A percentile compares a stretch with the other conserved stretches of the same genome.
Evolutionary conservation across 73 alveolate species (phyloP).

Genomic region (Paraurostyla sp.): DNA sequence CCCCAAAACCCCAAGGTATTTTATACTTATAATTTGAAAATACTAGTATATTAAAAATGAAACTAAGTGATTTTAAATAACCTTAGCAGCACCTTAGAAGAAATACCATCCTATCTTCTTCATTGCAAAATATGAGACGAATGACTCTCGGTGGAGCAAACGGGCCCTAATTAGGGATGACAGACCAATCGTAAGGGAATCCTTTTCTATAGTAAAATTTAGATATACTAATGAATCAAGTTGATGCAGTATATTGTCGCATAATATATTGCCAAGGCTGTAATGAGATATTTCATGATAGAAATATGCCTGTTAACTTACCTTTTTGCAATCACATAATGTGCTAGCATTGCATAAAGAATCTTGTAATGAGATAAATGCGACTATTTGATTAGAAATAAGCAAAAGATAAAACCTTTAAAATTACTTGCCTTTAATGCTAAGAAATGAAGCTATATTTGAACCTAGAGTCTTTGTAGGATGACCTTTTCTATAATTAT

Average conservation of each 20-base stretch:
- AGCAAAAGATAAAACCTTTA: neutral
- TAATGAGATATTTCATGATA: slow-evolving; percentile 40
- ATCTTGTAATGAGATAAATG: neutral
- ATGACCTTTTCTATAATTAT: neutral
- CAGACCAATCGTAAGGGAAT: too few species aligned
- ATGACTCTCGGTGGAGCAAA: too few species aligned
- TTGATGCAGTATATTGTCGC: slow-evolving; percentile 9
- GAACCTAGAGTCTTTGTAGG: neutral
- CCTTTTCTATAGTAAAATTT: too few species aligned
- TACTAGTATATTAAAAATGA: too few species aligned
- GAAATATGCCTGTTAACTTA: slow-evolving; percentile 33
- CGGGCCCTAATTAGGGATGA: too few species aligned
- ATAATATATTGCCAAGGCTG: slow-evolving; percentile 17
- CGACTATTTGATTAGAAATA: neutral
- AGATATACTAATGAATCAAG: slow-evolving; percentile 23
- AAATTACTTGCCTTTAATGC: slow-evolving; percentile 1
- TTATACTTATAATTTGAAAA: too few species aligned
- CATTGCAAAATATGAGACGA: too few species aligned
- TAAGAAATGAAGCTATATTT: neutral
- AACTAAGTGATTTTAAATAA: too few species aligned
- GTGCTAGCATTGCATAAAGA: slow-evolving; percentile 26
- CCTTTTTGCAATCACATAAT: slow-evolving; percentile 18
- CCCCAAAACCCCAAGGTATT: too few species aligned
- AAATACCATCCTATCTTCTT: too few species aligned
- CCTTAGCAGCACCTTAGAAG: too few species aligned